Base-by-base conservation (phyloP, 345 rosid genomes). In the Adansonia digitata region DNA sequence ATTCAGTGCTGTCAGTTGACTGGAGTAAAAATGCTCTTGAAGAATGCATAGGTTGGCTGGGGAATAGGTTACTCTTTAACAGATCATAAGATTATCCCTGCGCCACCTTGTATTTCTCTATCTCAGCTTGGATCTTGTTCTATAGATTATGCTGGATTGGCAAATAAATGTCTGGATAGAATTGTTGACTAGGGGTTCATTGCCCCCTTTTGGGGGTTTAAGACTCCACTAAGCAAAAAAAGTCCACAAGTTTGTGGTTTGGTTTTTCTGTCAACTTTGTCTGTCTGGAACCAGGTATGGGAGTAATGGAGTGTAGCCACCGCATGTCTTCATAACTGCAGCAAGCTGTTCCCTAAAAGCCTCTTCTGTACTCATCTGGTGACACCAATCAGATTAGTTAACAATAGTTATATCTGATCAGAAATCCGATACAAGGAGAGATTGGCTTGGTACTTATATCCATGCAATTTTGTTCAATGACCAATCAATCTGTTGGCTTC, bases 81-180 rank as follows among this genome's bases (percentile, higher is more conserved):
- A 40, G 39, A 17, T 71, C n/a, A 7, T 15, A 52, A 69, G 42
- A 20, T 59, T 27, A 72, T 72, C 66, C 52, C 42, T 22, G 42
- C 6, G 39, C 29, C n/a, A 64, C 51, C 69, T 40, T 27, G 24
- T 73, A 31, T 45, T 65, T 22, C 2, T 31, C 22, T 29, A 39
- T 62, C 48, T 5, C 22, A 51, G 6, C 65, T 39, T 51, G 77
- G 72, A 52, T 35, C 61, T 40, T 71, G 62, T 62, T 52, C 37
- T 45, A 26, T 2, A 67, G 14, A 45, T 26, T 67, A 62, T 35
- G 66, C 11, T 42, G n/a, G 31, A 65, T 20, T 42, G 49, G 70
- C 5, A 22, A 42, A 65, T 42, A 22, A 22, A 40, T 65, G 34
- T 40, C 51, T 22, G 18, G 18, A 3, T 65, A 51, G n/a, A 35